A percentile compares a stretch with the other conserved stretches of the same genome.
Evolutionary conservation across 805 yeast species (phyloP).

Genomic region (Ogataea ganodermae): DNA sequence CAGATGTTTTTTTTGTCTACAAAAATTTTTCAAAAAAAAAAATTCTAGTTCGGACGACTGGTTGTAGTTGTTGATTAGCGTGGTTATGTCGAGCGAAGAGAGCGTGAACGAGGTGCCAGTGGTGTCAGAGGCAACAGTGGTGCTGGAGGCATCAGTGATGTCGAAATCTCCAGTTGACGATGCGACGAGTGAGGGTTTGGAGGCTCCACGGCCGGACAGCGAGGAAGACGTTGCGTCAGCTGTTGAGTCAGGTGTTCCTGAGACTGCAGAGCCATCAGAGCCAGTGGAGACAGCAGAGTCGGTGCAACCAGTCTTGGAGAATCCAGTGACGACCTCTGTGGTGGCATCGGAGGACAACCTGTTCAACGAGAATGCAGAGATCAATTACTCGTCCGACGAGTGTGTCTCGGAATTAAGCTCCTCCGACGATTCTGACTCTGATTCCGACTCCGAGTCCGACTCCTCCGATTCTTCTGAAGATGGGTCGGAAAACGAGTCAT

Average conservation of each 20-base stretch:
- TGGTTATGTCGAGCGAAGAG: no score
- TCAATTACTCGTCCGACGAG: slow-evolving; percentile 29
- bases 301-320: neutral
- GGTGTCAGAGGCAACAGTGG: no score
- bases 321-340: neutral
- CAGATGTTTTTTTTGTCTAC: neutral
- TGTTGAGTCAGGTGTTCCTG: no score
- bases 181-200: no score
- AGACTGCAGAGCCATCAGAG: no score
- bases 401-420: slow-evolving; percentile 14
- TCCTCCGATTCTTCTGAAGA: slow-evolving; percentile 27
- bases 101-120: no score
- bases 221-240: no score
- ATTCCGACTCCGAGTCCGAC: slow-evolving; percentile 24
- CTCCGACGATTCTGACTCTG: slow-evolving; percentile 13
- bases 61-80: no score
- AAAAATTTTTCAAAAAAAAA: slow-evolving; percentile 1
- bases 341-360: slow-evolving; percentile 18
- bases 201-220: no score
- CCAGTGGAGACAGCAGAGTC: neutral
- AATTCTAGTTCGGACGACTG: no score
- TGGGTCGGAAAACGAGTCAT: slow-evolving; percentile 12
- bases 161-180: no score
- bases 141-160: no score
- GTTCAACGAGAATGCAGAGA: slow-evolving; percentile 21